phyloP scores from a whole-genome alignment of 768 basidiomycete species.

The Suillus placidus region DNA sequence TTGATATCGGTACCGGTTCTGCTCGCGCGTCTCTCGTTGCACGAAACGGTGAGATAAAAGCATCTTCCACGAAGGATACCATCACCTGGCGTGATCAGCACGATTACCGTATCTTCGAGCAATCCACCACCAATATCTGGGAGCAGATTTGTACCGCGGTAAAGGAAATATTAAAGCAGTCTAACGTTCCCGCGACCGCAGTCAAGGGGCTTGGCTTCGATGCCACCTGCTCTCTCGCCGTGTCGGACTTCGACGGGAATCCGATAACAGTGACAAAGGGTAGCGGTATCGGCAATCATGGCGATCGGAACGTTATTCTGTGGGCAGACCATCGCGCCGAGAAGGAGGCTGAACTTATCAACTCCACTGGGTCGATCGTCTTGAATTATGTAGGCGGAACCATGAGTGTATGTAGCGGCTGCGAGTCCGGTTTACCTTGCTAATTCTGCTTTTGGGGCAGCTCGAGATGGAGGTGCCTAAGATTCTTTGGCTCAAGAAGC shows the following conservation, averaged over 20 bases:
- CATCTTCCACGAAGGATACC: conserved; percentile 82
- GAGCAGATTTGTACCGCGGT: conserved; percentile 61
- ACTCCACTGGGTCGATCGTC: conserved; percentile 79
- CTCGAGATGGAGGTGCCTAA: conserved; percentile 99
- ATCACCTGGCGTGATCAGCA: conserved; percentile 80
- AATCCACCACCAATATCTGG: conserved; percentile 92
- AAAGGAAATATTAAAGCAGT: conserved; percentile 60
- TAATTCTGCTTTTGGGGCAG: conserved; percentile 40
- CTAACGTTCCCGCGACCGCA: conserved; percentile 53
- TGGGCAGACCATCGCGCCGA: conserved; percentile 98
- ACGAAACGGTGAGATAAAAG: conserved; percentile 65
- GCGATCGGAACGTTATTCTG: conserved; percentile 85
- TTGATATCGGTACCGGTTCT: conserved; percentile 93
- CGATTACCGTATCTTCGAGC: conserved; percentile 95
- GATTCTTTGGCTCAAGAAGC: conserved; percentile 92
- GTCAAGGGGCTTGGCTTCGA: conserved; percentile 94
- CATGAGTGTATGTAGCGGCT: conserved; percentile 72
- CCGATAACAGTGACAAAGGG: conserved; percentile 79
- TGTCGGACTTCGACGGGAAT: conserved; percentile 70
- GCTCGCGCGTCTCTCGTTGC: conserved; percentile 84
- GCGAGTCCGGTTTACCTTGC: conserved; percentile 5
- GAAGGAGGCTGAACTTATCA: conserved; percentile 89
- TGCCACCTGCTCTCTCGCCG: conserved; percentile 95
- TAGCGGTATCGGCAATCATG: conserved; percentile 57
- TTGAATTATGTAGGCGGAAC: conserved; percentile 94